Percentiles rank a stretch among this genome's conserved stretches.
phyloP scores from a whole-genome alignment of 305 asterid genomes.

The Fraxinus ornus region DNA sequence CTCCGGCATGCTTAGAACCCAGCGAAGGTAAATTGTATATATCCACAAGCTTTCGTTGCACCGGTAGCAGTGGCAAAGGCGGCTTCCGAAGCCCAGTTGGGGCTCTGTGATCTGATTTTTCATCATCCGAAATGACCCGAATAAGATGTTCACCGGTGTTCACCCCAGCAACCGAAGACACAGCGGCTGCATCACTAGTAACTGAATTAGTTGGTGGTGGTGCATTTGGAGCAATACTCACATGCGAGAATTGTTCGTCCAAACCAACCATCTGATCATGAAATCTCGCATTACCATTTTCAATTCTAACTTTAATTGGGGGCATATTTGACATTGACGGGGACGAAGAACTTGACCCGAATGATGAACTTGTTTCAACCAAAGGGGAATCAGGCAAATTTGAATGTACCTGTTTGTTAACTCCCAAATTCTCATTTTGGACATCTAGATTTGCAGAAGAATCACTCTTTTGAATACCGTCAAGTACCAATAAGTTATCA shows the following conservation, averaged over 20 bases:
- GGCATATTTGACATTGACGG: conserved; percentile 61
- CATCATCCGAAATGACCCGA: conserved; percentile 44
- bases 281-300: conserved; percentile 19
- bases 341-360: conserved; percentile 57
- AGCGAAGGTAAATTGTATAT: conserved; percentile 60
- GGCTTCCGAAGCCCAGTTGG: conserved; percentile 45
- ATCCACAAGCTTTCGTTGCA: conserved; percentile 57
- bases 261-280: conserved; percentile 37
- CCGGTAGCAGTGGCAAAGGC: conserved; percentile 62
- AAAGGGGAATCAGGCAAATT: conserved; percentile 37
- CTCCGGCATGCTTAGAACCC: conserved; percentile 60
- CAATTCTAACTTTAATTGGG: conserved; percentile 52
- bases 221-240: conserved; percentile 33
- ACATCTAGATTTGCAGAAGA: conserved; percentile 32
- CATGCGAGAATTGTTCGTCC: conserved; percentile 58
- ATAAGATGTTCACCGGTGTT: conserved; percentile 32
- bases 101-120: conserved; percentile 45
- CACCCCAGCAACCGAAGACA: conserved; percentile 17
- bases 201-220: conserved; percentile 26
- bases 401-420: conserved; percentile 33
- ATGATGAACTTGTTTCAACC: conserved; percentile 61
- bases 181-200: conserved; percentile 20
- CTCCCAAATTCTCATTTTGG: conserved; percentile 23
- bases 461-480: conserved; percentile 23
- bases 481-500: conserved; percentile 44